Evolutionary conservation across 1,284 basidiomycete genomes (phyloP), one percentile per base, ranked within the genome.

Genomic region (Inonotus obliquus): DNA sequence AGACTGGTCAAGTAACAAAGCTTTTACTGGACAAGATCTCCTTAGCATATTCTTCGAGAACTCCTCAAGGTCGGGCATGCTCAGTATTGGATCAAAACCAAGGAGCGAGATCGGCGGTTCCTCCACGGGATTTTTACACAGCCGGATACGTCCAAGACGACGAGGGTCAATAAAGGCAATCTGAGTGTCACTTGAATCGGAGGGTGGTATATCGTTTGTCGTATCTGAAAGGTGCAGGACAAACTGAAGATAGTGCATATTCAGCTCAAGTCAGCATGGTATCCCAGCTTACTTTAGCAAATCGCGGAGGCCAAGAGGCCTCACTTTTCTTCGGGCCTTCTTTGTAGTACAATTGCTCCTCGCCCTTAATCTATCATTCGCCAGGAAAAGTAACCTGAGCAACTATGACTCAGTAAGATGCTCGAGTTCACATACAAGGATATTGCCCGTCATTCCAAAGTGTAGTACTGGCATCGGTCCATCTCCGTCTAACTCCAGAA

Each of bases 391-490:
- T 27, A 38, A 21, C 45, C n/a, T 17, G 37, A 45, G 53, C 14
- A 17, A 41, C 13, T 32, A 32, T 55, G 55, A 1, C 23, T 32
- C 27, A 29, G 53, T 4, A 14, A 38, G 56, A 56, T 25, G 11
- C 21, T 21, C 38, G 23, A 35, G n/a, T 32, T 58, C 37, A 37
- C 56, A 32, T 64, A 88, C 87, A 75, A 89, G 85, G 39, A 93
- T 77, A 84, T 87, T 86, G 9, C 91, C 90, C 2, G 89, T 92
- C 91, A 92, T 92, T 1, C 91, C 91, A 67, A 92, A 90, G 70
- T 92, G 90, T 61, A 92, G 75, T 4, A 92, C 85, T 2, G 89
- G 90, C 65, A 82, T 73, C 68, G 77, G 77, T 0, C 88, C 88
- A 23, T 77, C 66, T 2, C 88, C 89, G 44, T 83, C 81, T 0